phyloP scores from a whole-genome alignment of 345 rosid genomes.

The Gossypium thurberi region DNA sequence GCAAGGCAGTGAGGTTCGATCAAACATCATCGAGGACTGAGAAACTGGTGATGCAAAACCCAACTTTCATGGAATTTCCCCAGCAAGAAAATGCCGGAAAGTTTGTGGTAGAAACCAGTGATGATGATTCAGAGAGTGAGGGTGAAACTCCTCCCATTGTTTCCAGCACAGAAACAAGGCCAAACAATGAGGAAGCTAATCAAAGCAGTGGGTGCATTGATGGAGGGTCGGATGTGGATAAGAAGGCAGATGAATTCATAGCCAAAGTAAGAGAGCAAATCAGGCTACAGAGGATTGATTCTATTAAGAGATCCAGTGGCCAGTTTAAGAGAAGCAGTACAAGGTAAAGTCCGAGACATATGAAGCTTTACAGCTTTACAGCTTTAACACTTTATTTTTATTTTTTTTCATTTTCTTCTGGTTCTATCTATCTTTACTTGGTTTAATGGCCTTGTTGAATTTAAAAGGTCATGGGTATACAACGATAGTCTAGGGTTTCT shows the following conservation, averaged over 20 bases:
- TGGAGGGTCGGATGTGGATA: slow-evolving; percentile 78
- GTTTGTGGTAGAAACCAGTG: slow-evolving; percentile 25
- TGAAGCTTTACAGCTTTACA: not conserved
- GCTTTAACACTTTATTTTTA: not conserved
- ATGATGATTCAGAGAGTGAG: slow-evolving; percentile 23
- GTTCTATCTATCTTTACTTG: slow-evolving; percentile 9
- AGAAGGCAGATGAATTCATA: slow-evolving; percentile 94
- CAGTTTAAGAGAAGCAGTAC: slow-evolving; percentile 20
- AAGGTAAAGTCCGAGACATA: slow-evolving; percentile 17
- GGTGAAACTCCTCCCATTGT: slow-evolving; percentile 15
- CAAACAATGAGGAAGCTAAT: slow-evolving; percentile 22
- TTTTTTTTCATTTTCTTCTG: not conserved
- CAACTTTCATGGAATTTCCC: slow-evolving; percentile 29
- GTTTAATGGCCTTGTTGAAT: not conserved
- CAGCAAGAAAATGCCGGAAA: slow-evolving; percentile 28
- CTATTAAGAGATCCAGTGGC: slow-evolving; percentile 64
- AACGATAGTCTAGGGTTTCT: slow-evolving; percentile 13
- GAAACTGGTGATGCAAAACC: slow-evolving; percentile 16
- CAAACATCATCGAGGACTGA: slow-evolving; percentile 20
- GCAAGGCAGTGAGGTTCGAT: slow-evolving; percentile 18
- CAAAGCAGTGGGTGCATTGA: slow-evolving; percentile 24
- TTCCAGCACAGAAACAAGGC: not conserved
- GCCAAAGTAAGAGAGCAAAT: slow-evolving; percentile 99
- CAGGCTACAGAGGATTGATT: slow-evolving; percentile 89
- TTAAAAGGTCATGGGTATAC: slow-evolving; percentile 17